Conservation (phyloP, 169 alveolate genomes). For the Plasmodium coatneyi region DNA sequence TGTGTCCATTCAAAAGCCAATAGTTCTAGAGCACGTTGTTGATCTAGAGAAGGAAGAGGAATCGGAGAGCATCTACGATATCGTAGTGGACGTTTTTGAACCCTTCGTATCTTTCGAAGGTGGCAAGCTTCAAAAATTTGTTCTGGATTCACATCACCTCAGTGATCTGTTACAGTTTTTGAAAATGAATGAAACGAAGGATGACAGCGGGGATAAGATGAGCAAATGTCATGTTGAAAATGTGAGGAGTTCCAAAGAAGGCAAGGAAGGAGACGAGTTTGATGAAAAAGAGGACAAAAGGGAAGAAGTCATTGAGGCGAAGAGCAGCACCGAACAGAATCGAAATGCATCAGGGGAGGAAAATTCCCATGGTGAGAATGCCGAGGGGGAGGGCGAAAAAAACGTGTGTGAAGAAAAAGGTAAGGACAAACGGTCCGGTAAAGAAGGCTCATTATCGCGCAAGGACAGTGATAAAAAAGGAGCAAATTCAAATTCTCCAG, state of each 20-base stretch:
- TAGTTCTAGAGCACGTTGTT: slow-evolving; percentile 56
- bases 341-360: background rate
- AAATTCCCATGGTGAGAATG: background rate
- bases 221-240: background rate
- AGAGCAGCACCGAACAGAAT: background rate
- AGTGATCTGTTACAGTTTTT: slow-evolving; percentile 41
- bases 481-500: background rate
- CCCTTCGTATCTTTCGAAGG: slow-evolving; percentile 51
- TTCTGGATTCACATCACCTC: slow-evolving; percentile 51
- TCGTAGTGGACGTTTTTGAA: slow-evolving; percentile 66
- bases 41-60: slow-evolving; percentile 61
- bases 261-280: background rate
- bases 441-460: background rate
- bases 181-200: slow-evolving; percentile 37
- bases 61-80: slow-evolving; percentile 69
- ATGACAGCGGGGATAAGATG: background rate
- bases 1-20: slow-evolving; percentile 63
- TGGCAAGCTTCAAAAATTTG: slow-evolving; percentile 51
- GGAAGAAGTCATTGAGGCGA: background rate
- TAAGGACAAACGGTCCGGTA: background rate
- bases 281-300: background rate
- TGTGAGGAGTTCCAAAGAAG: background rate
- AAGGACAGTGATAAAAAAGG: slow-evolving; percentile 8
- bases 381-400: background rate
- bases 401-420: background rate